Base-by-base conservation (phyloP, 2,329 filamentous ascomycete species). In the Alternaria brassicae region DNA sequence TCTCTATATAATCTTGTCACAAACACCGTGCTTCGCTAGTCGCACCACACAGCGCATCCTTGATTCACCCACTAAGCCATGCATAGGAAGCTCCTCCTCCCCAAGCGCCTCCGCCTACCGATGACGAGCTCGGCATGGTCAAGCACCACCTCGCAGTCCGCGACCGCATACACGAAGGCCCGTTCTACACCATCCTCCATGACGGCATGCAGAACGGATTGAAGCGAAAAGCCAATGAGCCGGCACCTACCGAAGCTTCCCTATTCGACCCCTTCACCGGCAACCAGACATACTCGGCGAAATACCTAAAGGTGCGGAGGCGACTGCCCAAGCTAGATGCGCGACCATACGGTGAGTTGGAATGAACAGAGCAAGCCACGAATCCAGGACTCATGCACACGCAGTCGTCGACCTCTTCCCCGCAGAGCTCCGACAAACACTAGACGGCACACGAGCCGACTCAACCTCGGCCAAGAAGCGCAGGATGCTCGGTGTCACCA, bases 211-310 rank as follows among this genome's bases (percentile, higher is more conserved):
- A 68, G 73, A 81, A 69, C 63, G 72, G 76, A 62, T 71, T 83
- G 64, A 76, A 75, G 61, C 60, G 71, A 7, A 76, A 73, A 45
- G 72, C 66, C 28, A 70, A 63, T 51, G 72, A 79, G 59, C 81
- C 82, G 19, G 70, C 68, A n/a, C 70, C 73, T 12, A 73, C 73
- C 42, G 72, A 75, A 40, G 69, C 69, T 7, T 68, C 70, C 12
- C 67, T 78, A 0, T 85, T 88, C 68, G 85, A 89, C 71, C 85
- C 87, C 2, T 89, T 89, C 68, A 81, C 83, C 41, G 85, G 85
- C 55, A 88, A 88, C 75, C 84, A 84, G 37, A 86, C 85, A 0
- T 89, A 87, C 70, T 83, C 83, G 15, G 80, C 84, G 53, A 84
- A 82, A 68, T 88, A 87, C 72, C 78, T 83, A 55, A 86, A 84